Evolutionary conservation across 23 red algal genomes (phyloP).

Genomic region (Agarophyton chilense): DNA sequence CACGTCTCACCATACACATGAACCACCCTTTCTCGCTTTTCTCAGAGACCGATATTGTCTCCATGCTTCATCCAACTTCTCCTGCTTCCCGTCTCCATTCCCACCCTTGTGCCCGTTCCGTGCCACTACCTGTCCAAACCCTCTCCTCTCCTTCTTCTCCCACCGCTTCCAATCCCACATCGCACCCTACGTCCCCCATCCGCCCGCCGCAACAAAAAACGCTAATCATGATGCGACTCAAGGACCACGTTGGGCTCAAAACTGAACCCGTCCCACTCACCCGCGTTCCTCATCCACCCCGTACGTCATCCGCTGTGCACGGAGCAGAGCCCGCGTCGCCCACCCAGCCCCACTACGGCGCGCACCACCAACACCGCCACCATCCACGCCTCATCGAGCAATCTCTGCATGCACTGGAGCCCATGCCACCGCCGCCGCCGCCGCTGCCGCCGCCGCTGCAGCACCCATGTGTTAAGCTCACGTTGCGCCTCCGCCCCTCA

Average conservation of each 20-base stretch:
- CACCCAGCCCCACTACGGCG: too few species aligned
- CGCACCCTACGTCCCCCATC: not conserved
- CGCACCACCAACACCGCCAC: too few species aligned
- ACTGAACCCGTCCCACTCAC: not conserved
- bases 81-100: not conserved
- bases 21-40: conserved; percentile 22
- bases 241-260: not conserved
- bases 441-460: too few species aligned
- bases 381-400: too few species aligned
- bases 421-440: too few species aligned
- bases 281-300: not conserved
- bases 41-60: conserved; percentile 57
- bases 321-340: too few species aligned
- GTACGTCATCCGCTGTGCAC: not conserved
- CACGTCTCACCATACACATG: not conserved
- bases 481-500: too few species aligned
- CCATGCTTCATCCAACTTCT: not conserved
- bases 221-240: conserved; percentile 19
- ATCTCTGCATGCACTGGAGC: too few species aligned
- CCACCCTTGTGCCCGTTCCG: not conserved
- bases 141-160: not conserved
- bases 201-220: too few species aligned
- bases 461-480: too few species aligned
- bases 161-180: too few species aligned
- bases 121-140: not conserved